Base-by-base conservation (phyloP, 2,329 filamentous ascomycete species). In the Cladosporium velox region DNA sequence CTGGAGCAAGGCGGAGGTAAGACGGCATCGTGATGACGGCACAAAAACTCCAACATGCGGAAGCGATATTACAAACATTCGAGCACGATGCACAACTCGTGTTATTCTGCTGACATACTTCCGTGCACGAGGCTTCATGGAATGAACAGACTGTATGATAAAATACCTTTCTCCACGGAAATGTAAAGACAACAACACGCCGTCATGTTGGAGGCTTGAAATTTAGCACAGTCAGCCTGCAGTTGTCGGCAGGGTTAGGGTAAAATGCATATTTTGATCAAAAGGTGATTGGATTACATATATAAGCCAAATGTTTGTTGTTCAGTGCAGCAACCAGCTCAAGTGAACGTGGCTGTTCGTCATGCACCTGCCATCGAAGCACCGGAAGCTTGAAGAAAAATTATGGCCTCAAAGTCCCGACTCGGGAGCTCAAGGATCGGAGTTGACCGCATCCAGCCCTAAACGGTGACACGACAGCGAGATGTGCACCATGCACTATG, bases 1-100 rank as follows among this genome's bases (percentile, higher is more conserved):
- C 14, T 64, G 61, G 61, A 64, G 30, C 44, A 64, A 64, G 61
- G 38, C 61, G 61, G 61, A 64, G 61, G 61, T 64, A 64, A 64
- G 61, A 64, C 61, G 61, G 61, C 18, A 62, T 18, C 26, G 32
- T 47, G 35, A 64, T 44, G 61, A 64, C 24, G n/a, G 26, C 51
- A 18, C 35, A 26, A 26, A 35, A 47, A 54, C 47, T 41, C 24
- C 24, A 44, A 24, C 3, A 12, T 59, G 28, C 34, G 32, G 30
- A 52, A 18, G 32, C 38, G 28, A 57, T 38, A 64, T 55, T 52
- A 54, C 61, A 55, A 54, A 57, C 24, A 18, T 41, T 57, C 26
- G 51, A 38, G 15, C 7, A 2, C 18, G 8, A 18, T 11, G 5
- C 51, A 24, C 11, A 32, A 24, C 30, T 7, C 4, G 18, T 34